A percentile compares a stretch with the other conserved stretches of the same genome.
Conservation (phyloP, 768 basidiomycete species). For the Xanthoconium stramineum region DNA sequence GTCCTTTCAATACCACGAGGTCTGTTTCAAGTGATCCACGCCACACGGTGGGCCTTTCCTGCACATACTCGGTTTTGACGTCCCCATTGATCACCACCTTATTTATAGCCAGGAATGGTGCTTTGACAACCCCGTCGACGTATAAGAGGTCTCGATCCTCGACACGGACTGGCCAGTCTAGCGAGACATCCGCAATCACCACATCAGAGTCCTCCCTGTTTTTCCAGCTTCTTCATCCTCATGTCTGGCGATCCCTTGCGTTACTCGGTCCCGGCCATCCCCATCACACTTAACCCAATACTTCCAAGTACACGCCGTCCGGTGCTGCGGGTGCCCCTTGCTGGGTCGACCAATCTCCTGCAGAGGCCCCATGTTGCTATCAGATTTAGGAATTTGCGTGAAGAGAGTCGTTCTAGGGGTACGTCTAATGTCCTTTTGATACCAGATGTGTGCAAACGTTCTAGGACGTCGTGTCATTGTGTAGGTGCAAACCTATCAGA, state of each 20-base stretch:
- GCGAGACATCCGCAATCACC: neutral
- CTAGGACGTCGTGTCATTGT: neutral
- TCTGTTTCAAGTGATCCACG: neutral
- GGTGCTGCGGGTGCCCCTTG: neutral
- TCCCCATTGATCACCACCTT: neutral
- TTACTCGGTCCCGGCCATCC: neutral
- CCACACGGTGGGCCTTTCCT: neutral
- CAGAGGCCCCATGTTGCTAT: neutral
- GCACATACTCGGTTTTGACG: neutral
- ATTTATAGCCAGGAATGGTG: neutral
- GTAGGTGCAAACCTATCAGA: neutral
- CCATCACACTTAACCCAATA: neutral
- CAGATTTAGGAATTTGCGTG: constrained; percentile 1
- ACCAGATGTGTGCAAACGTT: neutral
- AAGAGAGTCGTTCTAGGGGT: neutral
- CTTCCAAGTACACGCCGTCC: too few species aligned
- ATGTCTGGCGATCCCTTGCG: neutral
- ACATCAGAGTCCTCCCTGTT: too few species aligned
- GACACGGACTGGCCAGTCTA: neutral
- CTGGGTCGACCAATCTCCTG: neutral
- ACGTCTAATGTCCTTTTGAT: neutral
- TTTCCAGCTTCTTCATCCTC: neutral
- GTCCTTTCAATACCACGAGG: too few species aligned
- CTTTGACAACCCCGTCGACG: neutral
- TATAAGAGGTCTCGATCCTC: constrained; percentile 6